A percentile compares a stretch with the other conserved stretches of the same genome.
Evolutionary conservation across 2,329 filamentous ascomycete genomes (phyloP).

Genomic region (Chaetomium globosum): DNA sequence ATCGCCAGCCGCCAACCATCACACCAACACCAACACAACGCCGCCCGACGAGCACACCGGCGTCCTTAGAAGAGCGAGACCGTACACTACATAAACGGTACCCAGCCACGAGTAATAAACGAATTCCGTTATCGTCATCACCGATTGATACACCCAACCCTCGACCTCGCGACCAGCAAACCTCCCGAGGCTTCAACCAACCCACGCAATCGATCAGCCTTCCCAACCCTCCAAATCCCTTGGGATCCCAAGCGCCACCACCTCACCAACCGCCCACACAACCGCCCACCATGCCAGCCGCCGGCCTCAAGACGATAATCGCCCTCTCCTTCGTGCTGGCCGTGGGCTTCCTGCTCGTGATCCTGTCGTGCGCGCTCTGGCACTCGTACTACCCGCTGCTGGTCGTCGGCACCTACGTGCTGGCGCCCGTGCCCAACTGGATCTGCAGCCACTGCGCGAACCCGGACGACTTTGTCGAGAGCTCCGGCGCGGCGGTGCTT

Average conservation of each 20-base stretch:
- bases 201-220: not conserved
- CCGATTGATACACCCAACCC: not conserved
- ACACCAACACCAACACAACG: not conserved
- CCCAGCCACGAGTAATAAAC: not conserved
- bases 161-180: not conserved
- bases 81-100: not conserved
- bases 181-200: not conserved
- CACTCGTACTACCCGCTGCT: slow-evolving; percentile 92
- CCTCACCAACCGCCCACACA: not conserved
- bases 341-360: slow-evolving; percentile 97
- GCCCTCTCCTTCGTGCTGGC: slow-evolving; percentile 98
- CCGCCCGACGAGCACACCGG: not conserved
- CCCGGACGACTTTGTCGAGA: slow-evolving; percentile 93
- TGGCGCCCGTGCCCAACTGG: slow-evolving; percentile 96
- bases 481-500: slow-evolving; percentile 77
- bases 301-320: slow-evolving; percentile 98
- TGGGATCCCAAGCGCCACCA: not conserved
- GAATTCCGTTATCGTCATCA: not conserved
- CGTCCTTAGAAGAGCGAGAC: not conserved
- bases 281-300: slow-evolving; percentile 63
- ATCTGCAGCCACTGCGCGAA: slow-evolving; percentile 86
- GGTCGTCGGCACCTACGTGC: slow-evolving; percentile 91
- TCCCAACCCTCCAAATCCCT: not conserved
- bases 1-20: slow-evolving; percentile 24
- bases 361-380: slow-evolving; percentile 94